Evolutionary conservation across 2,329 filamentous ascomycete genomes (phyloP), one percentile per base, ranked within the genome.

Genomic region (Didymella glomerata): DNA sequence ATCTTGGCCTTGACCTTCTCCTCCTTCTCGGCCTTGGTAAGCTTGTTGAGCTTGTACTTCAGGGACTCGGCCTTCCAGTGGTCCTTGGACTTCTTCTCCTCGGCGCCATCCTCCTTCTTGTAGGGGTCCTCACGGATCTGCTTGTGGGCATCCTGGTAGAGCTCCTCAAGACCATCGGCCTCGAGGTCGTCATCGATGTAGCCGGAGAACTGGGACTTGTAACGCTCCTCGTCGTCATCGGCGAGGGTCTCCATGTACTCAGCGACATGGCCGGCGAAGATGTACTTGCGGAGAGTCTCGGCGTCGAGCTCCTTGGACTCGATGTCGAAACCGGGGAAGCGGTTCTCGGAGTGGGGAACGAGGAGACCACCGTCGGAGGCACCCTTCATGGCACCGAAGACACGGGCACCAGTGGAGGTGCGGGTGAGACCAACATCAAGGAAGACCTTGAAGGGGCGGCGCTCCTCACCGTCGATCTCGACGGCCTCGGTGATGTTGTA

Each of bases 201-300:
- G 84, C 95, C 90, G 82, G 89, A 86, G 90, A 99, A 99, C 87
- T 99, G 95, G 75, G 88, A 89, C 88, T 94, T 94, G 92, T 92
- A 99, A 80, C 95, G 93, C 89, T 99, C 95, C 91, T 99, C 95
- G 79, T 99, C 95, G 80, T 99, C 95, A 77, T 99, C 95, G 83
- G 95, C 95, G 69, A 99, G 91, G 61, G 90, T 95, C 90, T 99
- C 95, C 95, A 99, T 99, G 90, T 99, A 99, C 89, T 99, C 95
- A 73, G 94, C 93, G 69, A 99, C 92, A 88, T 99, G 95, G 65
- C 95, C 94, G 79, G 87, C 95, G 83, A 92, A 94, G 87, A 99
- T 99, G 90, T 99, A 99, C 87, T 93, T 96, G 88, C 94, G 93
- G 80, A 99, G 92, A 72, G 88, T 90, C 82, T 99, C 95, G 77